Base-by-base conservation (phyloP, 179 eudicot species). In the Actinidia arguta region DNA sequence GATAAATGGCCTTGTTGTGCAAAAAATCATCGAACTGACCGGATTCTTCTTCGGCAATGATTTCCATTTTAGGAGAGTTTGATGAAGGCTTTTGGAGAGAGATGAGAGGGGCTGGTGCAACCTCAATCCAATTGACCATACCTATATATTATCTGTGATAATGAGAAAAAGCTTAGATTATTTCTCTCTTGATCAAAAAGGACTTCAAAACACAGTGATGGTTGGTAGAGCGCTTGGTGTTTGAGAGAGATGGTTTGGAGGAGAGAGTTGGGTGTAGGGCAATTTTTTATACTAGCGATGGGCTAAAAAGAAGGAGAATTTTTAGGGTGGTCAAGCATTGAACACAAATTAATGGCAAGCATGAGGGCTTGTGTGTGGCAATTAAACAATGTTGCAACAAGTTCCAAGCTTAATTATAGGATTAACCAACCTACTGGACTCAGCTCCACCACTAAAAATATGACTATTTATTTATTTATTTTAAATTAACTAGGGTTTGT, bases 31-130 rank as follows among this genome's bases (percentile, higher is more conserved):
- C 24, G 4, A 63, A 22, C 42, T 62, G 36, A 8, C 25, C n/a
- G 2, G 75, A 56, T 56, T 55, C 87, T 81, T 85, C 87, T 64
- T 85, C 87, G 0, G 73, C 70, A 61, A 85, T 81, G 62, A 82
- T 71, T 75, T 81, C 83, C 25, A 84, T 17, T 61, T 77, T 84
- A 20, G 81, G 63, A 25, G 24, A 80, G 24, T 42, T 76, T 31
- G 80, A 74, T 8, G 86, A 83, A 79, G 84, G 84, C 27, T 59
- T 81, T 18, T 24, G n/a, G 47, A 84, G 87, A 55, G 79, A 85
- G 22, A 85, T 78, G 24, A 85, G 58, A 68, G 84, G 84, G 24
- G 84, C 78, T 12, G 87, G 87, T 46, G 87, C 87, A 78, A 78
- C 79, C 80, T 81, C 84, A 24, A 78, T 24, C 74, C 84, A 81